Percentiles rank a stretch among this genome's conserved stretches.
phyloP scores from a whole-genome alignment of 1,284 basidiomycete genomes.

The Leccinum subrobustum region DNA sequence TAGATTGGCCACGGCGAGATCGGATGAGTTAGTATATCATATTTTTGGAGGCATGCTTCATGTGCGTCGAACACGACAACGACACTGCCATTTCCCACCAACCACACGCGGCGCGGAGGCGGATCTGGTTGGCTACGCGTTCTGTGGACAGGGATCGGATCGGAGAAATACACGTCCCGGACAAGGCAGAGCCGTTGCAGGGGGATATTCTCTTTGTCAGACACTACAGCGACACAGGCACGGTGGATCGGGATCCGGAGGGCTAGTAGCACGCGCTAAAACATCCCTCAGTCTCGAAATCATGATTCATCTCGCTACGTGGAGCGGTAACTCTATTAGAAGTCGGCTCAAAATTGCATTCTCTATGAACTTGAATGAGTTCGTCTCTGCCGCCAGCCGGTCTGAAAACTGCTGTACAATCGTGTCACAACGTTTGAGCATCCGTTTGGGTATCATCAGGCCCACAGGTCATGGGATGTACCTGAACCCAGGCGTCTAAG shows the following conservation, averaged over 20 bases:
- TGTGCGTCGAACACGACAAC: neutral
- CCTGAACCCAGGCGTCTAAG: conserved; percentile 22
- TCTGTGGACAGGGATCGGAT: neutral
- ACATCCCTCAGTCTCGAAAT: neutral
- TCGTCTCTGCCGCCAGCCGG: neutral
- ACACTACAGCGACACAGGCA: neutral
- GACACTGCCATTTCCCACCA: neutral
- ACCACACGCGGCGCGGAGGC: neutral
- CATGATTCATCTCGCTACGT: neutral
- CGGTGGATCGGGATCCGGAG: neutral
- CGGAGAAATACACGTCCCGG: neutral
- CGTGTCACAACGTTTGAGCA: neutral
- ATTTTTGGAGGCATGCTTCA: neutral
- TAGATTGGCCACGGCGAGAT: neutral
- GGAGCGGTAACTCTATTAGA: neutral
- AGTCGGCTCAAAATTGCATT: neutral
- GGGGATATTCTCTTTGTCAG: neutral
- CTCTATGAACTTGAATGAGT: neutral
- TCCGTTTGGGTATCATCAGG: neutral
- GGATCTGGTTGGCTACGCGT: neutral
- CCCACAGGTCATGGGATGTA: conserved; percentile 21
- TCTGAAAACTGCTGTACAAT: neutral
- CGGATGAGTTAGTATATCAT: neutral
- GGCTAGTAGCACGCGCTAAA: neutral
- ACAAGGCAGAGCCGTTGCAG: neutral